Conservation (phyloP, 257 asterid species). For the Solanum rostratum region DNA sequence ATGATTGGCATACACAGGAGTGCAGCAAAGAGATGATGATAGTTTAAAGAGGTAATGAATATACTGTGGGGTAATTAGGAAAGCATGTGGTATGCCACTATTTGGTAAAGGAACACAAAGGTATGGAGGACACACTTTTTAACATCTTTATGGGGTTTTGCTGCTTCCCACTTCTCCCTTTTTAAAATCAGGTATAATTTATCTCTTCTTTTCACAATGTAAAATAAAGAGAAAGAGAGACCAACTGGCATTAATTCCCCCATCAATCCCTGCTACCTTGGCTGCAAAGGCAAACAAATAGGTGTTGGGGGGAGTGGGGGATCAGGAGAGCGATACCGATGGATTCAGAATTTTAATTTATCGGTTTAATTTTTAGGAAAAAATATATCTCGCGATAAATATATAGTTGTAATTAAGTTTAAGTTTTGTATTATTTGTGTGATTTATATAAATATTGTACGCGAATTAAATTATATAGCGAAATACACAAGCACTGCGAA, state of each 20-base stretch:
- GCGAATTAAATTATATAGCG: no score
- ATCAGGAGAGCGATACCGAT: fast-evolving
- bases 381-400: fast-evolving
- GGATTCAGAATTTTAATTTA: background rate
- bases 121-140: slow-evolving; percentile 1
- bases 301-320: background rate
- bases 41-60: background rate
- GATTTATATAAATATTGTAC: no score
- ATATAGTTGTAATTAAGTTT: no score
- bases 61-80: background rate
- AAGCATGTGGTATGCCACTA: slow-evolving; percentile 13
- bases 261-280: background rate
- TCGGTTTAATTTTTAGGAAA: background rate
- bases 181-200: background rate
- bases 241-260: slow-evolving; percentile 7
- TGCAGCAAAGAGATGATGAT: background rate
- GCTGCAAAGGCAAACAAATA: background rate
- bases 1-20: background rate
- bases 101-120: slow-evolving; percentile 1
- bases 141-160: slow-evolving; percentile 4
- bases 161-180: slow-evolving; percentile 1
- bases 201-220: slow-evolving; percentile 13
- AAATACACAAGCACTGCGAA: no score
- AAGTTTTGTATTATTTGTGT: no score
- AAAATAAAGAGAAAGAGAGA: background rate